A percentile compares a stretch with the other conserved stretches of the same genome.
Evolutionary conservation across 257 asterid species (phyloP).

Genomic region (Rehmannia glutinosa): DNA sequence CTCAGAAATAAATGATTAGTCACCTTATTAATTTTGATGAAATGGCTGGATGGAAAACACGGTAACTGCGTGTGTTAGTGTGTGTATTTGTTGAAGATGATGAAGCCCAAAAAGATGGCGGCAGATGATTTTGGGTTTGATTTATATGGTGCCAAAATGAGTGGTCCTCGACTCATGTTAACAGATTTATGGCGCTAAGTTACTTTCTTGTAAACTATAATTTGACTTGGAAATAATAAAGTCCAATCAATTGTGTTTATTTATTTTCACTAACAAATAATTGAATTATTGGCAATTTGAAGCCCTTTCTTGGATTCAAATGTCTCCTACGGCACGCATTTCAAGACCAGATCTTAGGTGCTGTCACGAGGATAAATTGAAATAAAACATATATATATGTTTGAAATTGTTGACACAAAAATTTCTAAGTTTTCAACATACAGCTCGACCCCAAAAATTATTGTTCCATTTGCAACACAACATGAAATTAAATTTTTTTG

Average conservation of each 20-base stretch:
- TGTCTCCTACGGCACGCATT: constrained; percentile 13
- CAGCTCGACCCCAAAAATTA: too few relatives aligned
- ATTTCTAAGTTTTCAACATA: background rate
- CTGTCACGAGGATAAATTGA: background rate
- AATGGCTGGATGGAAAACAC: background rate
- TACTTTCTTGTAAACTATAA: background rate
- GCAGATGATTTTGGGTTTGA: constrained; percentile 18
- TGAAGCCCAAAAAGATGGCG: constrained; percentile 35
- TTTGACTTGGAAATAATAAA: constrained; percentile 23
- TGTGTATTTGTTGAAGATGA: constrained; percentile 25
- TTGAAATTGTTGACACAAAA: background rate
- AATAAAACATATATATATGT: too few relatives aligned
- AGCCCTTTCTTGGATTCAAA: background rate
- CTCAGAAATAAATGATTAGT: background rate
- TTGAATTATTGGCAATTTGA: background rate
- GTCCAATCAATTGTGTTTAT: background rate
- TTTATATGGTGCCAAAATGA: constrained; percentile 32
- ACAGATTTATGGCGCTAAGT: constrained; percentile 42
- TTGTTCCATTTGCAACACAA: too few relatives aligned
- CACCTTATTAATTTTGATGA: constrained; percentile 12
- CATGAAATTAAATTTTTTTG: too few relatives aligned
- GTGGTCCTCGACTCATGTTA: constrained; percentile 27
- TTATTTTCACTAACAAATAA: background rate
- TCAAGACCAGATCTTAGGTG: constrained; percentile 2
- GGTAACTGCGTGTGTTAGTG: constrained; percentile 9